Evolutionary conservation across 1,139 yeast genomes (phyloP).

Genomic region (Yamadazyma mexicana): DNA sequence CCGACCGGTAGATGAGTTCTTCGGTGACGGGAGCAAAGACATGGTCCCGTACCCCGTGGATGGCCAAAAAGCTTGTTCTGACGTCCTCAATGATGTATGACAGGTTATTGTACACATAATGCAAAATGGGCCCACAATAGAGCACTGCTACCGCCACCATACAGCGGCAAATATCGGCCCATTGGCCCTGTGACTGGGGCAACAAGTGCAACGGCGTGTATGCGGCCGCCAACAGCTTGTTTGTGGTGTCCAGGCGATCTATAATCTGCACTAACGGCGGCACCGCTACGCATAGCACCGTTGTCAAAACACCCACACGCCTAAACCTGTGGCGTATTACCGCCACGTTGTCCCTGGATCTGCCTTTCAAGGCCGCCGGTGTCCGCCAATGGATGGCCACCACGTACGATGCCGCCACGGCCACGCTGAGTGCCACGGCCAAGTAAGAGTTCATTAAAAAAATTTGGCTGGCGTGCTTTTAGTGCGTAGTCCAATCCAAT

Average conservation of each 20-base stretch:
- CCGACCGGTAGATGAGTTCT: constrained; percentile 75
- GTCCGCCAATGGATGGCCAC: constrained; percentile 30
- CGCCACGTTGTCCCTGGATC: constrained; percentile 47
- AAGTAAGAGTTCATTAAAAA: constrained; percentile 4
- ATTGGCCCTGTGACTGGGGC: background rate
- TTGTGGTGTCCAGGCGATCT: no score
- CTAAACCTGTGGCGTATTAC: constrained; percentile 37
- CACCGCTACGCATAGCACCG: constrained; percentile 26
- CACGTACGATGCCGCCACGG: constrained; percentile 45
- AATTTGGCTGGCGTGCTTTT: background rate
- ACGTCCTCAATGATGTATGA: constrained; percentile 13
- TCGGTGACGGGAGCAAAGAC: constrained; percentile 86
- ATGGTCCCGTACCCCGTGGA: constrained; percentile 63
- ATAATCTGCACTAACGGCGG: constrained; percentile 16
- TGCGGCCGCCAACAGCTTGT: background rate
- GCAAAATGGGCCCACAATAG: constrained; percentile 61
- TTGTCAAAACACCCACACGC: constrained; percentile 36
- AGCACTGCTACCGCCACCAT: constrained; percentile 36
- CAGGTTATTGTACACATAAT: constrained; percentile 24
- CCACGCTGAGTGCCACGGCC: constrained; percentile 15
- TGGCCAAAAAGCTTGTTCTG: constrained; percentile 26
- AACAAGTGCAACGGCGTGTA: constrained; percentile 1
- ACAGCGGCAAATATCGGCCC: constrained; percentile 1
- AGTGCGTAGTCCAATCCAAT: constrained; percentile 23
- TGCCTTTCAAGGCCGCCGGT: constrained; percentile 24